Evolutionary conservation across 2,329 filamentous ascomycete genomes (phyloP), one percentile per base, ranked within the genome.

Genomic region (Diaporthe sp.): DNA sequence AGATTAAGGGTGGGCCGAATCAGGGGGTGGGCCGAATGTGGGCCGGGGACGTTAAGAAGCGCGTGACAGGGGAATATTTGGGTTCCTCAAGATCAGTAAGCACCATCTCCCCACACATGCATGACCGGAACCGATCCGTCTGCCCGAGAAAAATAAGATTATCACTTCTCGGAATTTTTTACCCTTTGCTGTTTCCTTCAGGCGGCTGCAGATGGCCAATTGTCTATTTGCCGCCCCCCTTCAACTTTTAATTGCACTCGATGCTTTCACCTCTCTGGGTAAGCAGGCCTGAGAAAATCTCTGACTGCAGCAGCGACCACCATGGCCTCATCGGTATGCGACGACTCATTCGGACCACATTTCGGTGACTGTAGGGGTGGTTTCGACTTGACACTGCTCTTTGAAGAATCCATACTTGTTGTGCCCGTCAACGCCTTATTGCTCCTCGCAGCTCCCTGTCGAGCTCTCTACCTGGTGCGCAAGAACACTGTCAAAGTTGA

Each of bases 311-410:
- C n/a, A 44, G 39, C 37, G 60, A 28, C 39, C 37, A 15, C 60
- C 37, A 62, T 62, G 60, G 60, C 60, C 60, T 44, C 60, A 28
- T 61, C 58, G 22, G n/a, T 28, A 42, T 62, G 60, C 60, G 60
- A 62, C 60, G 60, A 62, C 39, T 28, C n/a, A 2, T 44, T 62
- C 60, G 60, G 60, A 19, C 60, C 60, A n/a, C 60, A 62, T 44
- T 12, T n/a, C 15, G 60, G 37, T 19, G 60, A 19, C 60, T 62
- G 60, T 62, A 44, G 60, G n/a, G 60, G 60, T 10, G 60, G 60
- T 22, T 62, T 62, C 39, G 60, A 62, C 60, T 42, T 62, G 37
- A 62, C 60, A 15, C 60, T 62, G 37, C 17, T 62, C 3, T 62
- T 62, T 19, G 60, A 62, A 19, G 60, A 62, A 25, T 44, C 60